Conservation (phyloP, 805 yeast species). For the Lipomyces starkeyi region DNA sequence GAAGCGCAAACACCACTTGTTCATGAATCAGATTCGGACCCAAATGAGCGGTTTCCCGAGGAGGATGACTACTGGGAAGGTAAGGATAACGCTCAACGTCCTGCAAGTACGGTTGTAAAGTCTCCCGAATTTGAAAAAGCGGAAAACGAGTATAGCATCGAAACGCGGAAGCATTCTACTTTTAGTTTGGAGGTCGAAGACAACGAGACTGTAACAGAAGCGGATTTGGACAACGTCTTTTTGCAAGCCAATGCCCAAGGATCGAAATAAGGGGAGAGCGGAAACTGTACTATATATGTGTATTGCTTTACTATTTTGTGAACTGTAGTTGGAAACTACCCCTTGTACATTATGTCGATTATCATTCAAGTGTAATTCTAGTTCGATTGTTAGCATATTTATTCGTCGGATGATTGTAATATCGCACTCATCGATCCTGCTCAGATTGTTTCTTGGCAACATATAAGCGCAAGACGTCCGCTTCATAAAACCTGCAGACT, state of each 20-base stretch:
- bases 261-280: neutral
- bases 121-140: neutral
- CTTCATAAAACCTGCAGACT: neutral
- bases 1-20: slow-evolving; percentile 27
- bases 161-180: neutral
- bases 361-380: neutral
- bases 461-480: neutral
- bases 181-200: neutral
- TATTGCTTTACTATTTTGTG: neutral
- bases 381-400: neutral
- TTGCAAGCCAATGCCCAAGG: neutral
- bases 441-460: neutral
- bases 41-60: slow-evolving; percentile 28
- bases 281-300: neutral
- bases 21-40: slow-evolving; percentile 33
- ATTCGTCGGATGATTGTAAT: neutral
- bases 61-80: slow-evolving; percentile 24
- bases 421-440: neutral
- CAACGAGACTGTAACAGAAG: neutral
- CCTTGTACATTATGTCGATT: neutral
- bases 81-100: neutral
- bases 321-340: neutral
- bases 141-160: neutral
- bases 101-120: neutral
- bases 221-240: neutral